Evolutionary conservation across 352 stramenopile genomes (phyloP).

Genomic region (Pythium aquatile): DNA sequence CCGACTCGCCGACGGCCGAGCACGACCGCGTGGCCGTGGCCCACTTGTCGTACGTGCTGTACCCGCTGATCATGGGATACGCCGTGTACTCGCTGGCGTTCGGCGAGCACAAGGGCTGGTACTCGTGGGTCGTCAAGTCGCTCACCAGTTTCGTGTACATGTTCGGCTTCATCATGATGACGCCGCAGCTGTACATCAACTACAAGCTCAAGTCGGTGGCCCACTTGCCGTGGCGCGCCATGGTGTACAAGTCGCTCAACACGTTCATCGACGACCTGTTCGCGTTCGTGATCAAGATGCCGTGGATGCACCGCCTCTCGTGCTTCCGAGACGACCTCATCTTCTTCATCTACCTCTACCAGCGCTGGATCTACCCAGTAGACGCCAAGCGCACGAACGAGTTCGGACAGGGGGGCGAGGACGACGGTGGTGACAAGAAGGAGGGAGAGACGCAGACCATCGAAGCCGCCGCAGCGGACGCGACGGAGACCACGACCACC

Average conservation of each 20-base stretch:
- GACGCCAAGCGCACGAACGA: conserved; percentile 92
- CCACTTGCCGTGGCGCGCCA: conserved; percentile 95
- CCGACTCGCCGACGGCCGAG: conserved; percentile 72
- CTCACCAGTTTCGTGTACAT: conserved; percentile 98
- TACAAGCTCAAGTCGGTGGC: conserved; percentile 98
- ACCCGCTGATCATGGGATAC: conserved; percentile 91
- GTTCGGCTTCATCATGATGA: conserved; percentile 99
- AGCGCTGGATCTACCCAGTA: conserved; percentile 96
- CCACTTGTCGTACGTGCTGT: conserved; percentile 83
- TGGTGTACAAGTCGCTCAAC: conserved; percentile 98
- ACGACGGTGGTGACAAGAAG: conserved; percentile 32
- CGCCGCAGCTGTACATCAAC: conserved; percentile 98
- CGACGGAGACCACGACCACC: conserved; percentile 22
- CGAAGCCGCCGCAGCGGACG: conserved; percentile 18
- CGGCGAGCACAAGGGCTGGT: conserved; percentile 95
- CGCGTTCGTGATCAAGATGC: conserved; percentile 98
- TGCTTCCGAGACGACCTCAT: conserved; percentile 99
- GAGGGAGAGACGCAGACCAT: conserved; percentile 16
- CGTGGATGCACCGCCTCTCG: conserved; percentile 96
- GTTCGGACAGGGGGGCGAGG: conserved; percentile 86
- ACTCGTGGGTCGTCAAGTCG: conserved; percentile 96
- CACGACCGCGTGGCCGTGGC: conserved; percentile 83
- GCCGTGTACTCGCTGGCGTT: conserved; percentile 94
- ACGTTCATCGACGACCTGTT: conserved; percentile 99
- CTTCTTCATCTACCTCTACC: conserved; percentile 99